Percentiles rank a stretch among this genome's conserved stretches.
phyloP scores from a whole-genome alignment of 108 stramenopile species.

The Nitzschia sp. region DNA sequence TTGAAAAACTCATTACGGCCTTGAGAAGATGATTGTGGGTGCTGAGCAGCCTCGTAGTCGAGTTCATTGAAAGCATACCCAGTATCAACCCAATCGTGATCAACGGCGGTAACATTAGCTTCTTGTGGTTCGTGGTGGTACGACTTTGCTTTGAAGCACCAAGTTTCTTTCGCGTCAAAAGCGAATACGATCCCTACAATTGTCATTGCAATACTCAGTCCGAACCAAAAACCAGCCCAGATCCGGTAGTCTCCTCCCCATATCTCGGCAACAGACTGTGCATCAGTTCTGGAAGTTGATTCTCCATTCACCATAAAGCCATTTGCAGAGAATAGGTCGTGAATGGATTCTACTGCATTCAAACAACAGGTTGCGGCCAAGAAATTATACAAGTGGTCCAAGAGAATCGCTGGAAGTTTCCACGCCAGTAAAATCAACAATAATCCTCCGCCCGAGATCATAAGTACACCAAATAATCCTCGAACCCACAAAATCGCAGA shows the following conservation, averaged over 20 bases:
- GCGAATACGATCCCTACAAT: constrained; percentile 44
- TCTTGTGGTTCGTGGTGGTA: too few relatives aligned
- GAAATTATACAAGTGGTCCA: constrained; percentile 39
- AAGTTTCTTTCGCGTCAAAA: not conserved
- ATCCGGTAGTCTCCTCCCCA: constrained; percentile 34
- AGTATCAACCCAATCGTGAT: too few relatives aligned
- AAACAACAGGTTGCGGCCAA: constrained; percentile 51
- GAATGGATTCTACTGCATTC: constrained; percentile 43
- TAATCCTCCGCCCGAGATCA: constrained; percentile 39
- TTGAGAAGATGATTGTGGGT: too few relatives aligned
- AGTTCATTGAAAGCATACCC: too few relatives aligned
- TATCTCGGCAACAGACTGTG: constrained; percentile 42
- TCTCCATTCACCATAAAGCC: constrained; percentile 32
- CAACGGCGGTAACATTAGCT: too few relatives aligned
- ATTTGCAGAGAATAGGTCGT: constrained; percentile 40
- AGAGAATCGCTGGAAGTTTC: constrained; percentile 27
- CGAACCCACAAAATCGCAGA: constrained; percentile 49
- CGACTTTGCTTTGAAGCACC: not conserved
- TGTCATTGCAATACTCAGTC: constrained; percentile 37
- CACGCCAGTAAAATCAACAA: constrained; percentile 18
- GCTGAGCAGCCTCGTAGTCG: too few relatives aligned
- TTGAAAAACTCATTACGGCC: too few relatives aligned
- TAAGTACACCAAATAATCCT: constrained; percentile 50
- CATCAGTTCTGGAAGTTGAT: constrained; percentile 24
- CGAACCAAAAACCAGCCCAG: constrained; percentile 51